Conservation (phyloP, 2,329 filamentous ascomycete genomes). For the Alternaria consortialis region DNA sequence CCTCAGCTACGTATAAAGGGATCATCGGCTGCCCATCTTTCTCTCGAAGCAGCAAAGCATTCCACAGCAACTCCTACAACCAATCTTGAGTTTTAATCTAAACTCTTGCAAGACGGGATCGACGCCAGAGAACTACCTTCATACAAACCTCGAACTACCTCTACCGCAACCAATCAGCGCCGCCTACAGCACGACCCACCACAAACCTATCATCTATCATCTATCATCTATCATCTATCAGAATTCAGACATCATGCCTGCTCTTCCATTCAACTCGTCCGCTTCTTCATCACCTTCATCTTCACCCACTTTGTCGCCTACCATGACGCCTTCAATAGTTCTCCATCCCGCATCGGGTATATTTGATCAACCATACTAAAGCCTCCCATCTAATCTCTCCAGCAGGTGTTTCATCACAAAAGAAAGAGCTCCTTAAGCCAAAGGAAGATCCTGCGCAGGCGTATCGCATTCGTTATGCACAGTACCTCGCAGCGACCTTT, state of each 20-base stretch:
- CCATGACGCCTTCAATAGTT: slow-evolving; percentile 49
- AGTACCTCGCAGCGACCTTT: slow-evolving; percentile 52
- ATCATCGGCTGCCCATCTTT: slow-evolving; percentile 31
- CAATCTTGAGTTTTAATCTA: slow-evolving; percentile 31
- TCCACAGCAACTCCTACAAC: slow-evolving; percentile 32
- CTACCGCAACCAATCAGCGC: slow-evolving; percentile 18
- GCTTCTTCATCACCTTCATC: slow-evolving; percentile 47
- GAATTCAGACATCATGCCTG: slow-evolving; percentile 46
- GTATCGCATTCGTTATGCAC: slow-evolving; percentile 51
- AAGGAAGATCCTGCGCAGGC: slow-evolving; percentile 42
- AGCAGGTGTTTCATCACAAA: slow-evolving; percentile 42
- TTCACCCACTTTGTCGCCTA: slow-evolving; percentile 42
- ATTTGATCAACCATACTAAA: slow-evolving; percentile 49
- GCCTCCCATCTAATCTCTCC: slow-evolving; percentile 47
- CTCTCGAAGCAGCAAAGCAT: slow-evolving; percentile 39
- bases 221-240: slow-evolving; percentile 17
- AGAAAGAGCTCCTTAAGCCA: slow-evolving; percentile 47
- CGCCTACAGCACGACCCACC: slow-evolving; percentile 6
- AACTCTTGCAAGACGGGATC: slow-evolving; percentile 38
- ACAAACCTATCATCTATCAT: background rate
- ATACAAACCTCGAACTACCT: slow-evolving; percentile 38
- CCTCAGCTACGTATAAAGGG: slow-evolving; percentile 39
- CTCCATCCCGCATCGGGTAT: slow-evolving; percentile 53
- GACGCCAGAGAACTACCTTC: slow-evolving; percentile 43
- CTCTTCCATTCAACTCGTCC: slow-evolving; percentile 45